Base-by-base conservation (phyloP, 2,329 filamentous ascomycete genomes). In the Epichloe gansuensis region DNA sequence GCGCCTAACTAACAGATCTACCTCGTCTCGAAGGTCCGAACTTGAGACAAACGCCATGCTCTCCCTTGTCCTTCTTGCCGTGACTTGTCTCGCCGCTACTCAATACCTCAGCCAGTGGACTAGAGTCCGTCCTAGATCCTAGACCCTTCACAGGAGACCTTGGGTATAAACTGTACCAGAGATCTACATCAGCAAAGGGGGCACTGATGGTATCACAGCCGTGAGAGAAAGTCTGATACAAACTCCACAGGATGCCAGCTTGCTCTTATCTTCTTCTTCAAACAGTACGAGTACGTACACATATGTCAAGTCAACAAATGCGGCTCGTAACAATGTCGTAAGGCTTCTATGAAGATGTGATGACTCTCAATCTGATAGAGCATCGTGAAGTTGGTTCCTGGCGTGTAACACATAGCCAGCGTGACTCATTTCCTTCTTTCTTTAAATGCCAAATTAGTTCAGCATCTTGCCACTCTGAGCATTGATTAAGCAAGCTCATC, bases 1-100 rank as follows among this genome's bases (percentile, higher is more conserved):
- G 56, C 58, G 58, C 57, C 49, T 46, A 44, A 39, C 52, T 50
- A 52, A 49, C 54, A 55, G 48, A 48, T 54, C 44, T 38, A 52
- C 21, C 25, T 39, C 28, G 23, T 41, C 31, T 28, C 41, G 21
- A 52, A 44, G n/a, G 45, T 23, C 31, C 31, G 17, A 43, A 38
- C 21, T 41, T 45, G 39, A 44, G 41, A 54, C 39, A 42, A 35
- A 43, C n/a, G 17, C 25, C 38, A 17, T 41, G 23, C 17, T 34
- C 46, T 51, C 35, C 52, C 48, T 42, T 46, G 28, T 38, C 23
- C 23, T 28, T 15, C 21, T 46, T 15, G 34, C 13, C 35, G 21
- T 35, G 13, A 28, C 42, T 46, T 46, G 52, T 37, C 42, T 44
- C 44, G 51, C 37, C 12, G 17, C 23, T 34, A 23, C 38, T 35